Evolutionary conservation across 2,329 filamentous ascomycete genomes (phyloP), one percentile per base, ranked within the genome.

Genomic region (Diaporthe vaccinii): DNA sequence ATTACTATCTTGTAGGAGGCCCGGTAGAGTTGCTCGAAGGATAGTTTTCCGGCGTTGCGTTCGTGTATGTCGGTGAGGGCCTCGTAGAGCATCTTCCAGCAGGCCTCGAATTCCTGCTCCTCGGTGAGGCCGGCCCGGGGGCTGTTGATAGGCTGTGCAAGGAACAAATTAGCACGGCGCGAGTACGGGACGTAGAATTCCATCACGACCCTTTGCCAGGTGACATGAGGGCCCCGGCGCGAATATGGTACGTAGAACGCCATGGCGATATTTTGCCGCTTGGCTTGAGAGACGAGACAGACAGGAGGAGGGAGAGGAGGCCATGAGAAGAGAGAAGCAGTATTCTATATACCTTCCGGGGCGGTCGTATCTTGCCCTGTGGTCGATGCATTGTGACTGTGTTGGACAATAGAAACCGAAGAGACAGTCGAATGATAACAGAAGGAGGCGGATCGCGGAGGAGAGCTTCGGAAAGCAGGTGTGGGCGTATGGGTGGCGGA

Each of bases 21-120:
- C 75, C 97, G 93, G 85, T 99, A 99, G 0, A 99, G 90, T 81
- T 98, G 94, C 84, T 99, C 97, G 86, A 98, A 99, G 1, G 96
- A 98, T 3, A 99, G 90, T 22, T 90, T 89, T 14, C 95, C 97
- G 76, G 95, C 95, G 82, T 98, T 97, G 83, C 97, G 96, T 75
- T 92, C 94, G 85, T 98, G 96, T 69, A 99, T 98, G 81, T 98
- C 94, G 74, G 87, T 89, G 71, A 99, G 90, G 5, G 96, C 95
- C 65, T 92, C 89, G 61, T 92, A 89, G 10, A 99, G 90, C 59
- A 92, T 91, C 20, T 88, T 87, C 97, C 97, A 99, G 79, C 92
- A 94, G 3, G 90, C 88, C n/a, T 98, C 94, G 82, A 98, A 98
- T 78, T 97, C 95, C 79, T 93, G 89, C 14, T 89, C 87, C 78